Evolutionary conservation across 768 basidiomycete genomes (phyloP).

Genomic region (Kwoniella bestiolae): DNA sequence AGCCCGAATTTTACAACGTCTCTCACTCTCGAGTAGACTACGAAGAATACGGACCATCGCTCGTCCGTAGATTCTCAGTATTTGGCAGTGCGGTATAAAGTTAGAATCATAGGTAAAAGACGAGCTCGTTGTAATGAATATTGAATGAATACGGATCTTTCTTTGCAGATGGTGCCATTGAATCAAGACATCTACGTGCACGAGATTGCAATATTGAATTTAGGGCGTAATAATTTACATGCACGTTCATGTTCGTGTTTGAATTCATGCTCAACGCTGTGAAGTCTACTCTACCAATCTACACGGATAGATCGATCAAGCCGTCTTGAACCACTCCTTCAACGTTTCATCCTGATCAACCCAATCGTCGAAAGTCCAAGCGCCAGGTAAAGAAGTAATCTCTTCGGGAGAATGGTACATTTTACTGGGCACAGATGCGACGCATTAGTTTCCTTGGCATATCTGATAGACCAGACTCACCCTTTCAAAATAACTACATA

Average conservation of each 20-base stretch:
- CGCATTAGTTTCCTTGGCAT: not conserved
- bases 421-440: not conserved
- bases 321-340: constrained; percentile 7
- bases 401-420: not conserved
- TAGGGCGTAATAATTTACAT: too few relatives aligned
- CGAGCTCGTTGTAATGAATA: constrained; percentile 22
- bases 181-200: too few relatives aligned
- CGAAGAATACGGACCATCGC: constrained; percentile 57
- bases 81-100: constrained; percentile 54
- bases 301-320: not conserved
- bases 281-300: not conserved
- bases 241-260: too few relatives aligned
- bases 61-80: constrained; percentile 56
- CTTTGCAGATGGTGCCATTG: not conserved
- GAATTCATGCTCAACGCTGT: too few relatives aligned
- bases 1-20: constrained; percentile 94
- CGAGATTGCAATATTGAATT: too few relatives aligned
- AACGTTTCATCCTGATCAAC: not conserved
- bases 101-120: not conserved
- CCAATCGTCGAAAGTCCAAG: constrained; percentile 4
- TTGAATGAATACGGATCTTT: constrained; percentile 4
- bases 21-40: constrained; percentile 95
- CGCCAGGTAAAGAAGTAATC: not conserved
- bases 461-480: not conserved
- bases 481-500: not conserved